phyloP scores from a whole-genome alignment of 1,139 yeast genomes.

The Suhomyces panamericanus region DNA sequence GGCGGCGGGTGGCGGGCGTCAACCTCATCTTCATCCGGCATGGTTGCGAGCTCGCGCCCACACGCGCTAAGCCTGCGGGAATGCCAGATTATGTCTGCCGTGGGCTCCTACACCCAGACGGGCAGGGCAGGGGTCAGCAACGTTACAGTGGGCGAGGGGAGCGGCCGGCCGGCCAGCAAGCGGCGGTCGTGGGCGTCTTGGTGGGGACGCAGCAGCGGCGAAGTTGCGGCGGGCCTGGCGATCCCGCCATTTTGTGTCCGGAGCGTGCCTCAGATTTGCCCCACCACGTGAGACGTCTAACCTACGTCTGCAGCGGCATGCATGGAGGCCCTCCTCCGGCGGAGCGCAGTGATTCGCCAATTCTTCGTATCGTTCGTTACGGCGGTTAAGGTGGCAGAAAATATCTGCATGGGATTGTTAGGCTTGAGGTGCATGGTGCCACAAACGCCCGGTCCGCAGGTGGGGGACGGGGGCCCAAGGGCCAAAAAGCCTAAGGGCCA shows the following conservation, averaged over 20 bases:
- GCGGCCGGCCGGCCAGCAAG: background rate
- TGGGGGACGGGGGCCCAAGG: too few species aligned
- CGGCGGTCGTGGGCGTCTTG: too few species aligned
- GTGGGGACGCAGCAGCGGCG: too few species aligned
- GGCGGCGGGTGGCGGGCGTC: background rate
- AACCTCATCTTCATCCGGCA: background rate
- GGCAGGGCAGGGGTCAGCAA: background rate
- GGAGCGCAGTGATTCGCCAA: conserved; percentile 5
- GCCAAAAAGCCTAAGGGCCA: too few species aligned
- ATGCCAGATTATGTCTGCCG: background rate
- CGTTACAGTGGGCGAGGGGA: background rate
- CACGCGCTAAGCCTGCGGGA: background rate
- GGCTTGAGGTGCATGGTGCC: conserved; percentile 1
- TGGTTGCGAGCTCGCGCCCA: background rate
- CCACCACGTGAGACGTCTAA: background rate
- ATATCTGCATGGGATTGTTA: conserved; percentile 4
- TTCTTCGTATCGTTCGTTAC: conserved; percentile 6
- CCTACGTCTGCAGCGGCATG: background rate
- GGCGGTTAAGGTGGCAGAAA: conserved; percentile 1
- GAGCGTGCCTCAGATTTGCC: background rate
- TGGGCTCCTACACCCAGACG: background rate
- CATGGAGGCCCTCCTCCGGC: background rate
- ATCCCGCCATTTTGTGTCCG: too few species aligned
- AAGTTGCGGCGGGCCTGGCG: too few species aligned
- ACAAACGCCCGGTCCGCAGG: background rate